phyloP scores from a whole-genome alignment of 805 yeast genomes.

The Suhomyces xylopsoci region DNA sequence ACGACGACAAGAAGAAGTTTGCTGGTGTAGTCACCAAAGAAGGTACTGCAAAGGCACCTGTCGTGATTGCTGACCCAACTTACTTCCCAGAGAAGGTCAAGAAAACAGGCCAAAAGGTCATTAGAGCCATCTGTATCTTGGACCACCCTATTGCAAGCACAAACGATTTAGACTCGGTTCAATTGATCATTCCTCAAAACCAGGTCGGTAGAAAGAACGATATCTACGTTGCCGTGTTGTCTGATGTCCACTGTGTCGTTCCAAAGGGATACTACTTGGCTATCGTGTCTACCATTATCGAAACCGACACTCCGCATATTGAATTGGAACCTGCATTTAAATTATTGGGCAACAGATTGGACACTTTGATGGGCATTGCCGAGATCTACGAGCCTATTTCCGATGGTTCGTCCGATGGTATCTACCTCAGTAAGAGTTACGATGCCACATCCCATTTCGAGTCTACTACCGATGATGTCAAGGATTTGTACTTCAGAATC shows the following conservation, averaged over 20 bases:
- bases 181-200: constrained; percentile 93
- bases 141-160: constrained; percentile 88
- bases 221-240: constrained; percentile 87
- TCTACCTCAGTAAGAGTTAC: constrained; percentile 83
- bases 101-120: constrained; percentile 69
- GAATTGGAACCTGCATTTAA: constrained; percentile 94
- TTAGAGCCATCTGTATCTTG: constrained; percentile 83
- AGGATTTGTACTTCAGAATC: constrained; percentile 87
- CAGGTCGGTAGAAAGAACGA: constrained; percentile 92
- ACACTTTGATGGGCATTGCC: constrained; percentile 90
- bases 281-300: constrained; percentile 89
- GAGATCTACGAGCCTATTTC: constrained; percentile 83
- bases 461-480: constrained; percentile 93
- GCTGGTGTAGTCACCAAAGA: constrained; percentile 88
- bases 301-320: constrained; percentile 86
- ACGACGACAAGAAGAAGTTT: constrained; percentile 53
- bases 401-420: constrained; percentile 77
- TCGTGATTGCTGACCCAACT: constrained; percentile 96
- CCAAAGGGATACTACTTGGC: constrained; percentile 89
- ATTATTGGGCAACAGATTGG: constrained; percentile 74
- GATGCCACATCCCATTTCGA: constrained; percentile 96
- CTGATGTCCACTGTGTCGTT: constrained; percentile 85
- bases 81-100: constrained; percentile 85
- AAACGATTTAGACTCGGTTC: constrained; percentile 80
- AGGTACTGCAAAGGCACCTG: constrained; percentile 87